Percentiles rank a stretch among this genome's conserved stretches.
Evolutionary conservation across 306 rosid species (phyloP).

Genomic region (Glycine latifolia): DNA sequence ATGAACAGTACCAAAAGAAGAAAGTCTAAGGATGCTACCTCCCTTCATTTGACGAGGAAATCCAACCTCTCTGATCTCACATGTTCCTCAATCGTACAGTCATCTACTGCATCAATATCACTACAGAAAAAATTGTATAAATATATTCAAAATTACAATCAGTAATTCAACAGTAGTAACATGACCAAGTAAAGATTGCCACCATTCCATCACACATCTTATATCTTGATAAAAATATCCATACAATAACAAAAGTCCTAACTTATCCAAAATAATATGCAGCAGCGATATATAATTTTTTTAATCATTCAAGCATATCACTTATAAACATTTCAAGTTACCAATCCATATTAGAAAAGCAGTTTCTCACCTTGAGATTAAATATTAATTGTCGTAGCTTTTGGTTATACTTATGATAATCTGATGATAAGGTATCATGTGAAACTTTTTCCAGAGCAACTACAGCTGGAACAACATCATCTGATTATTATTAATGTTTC

Average conservation of each 20-base stretch:
- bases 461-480: conserved; percentile 78
- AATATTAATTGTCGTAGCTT: conserved; percentile 76
- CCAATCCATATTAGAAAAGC: conserved; percentile 15
- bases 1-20: too few species aligned
- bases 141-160: not conserved
- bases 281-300: conserved; percentile 7
- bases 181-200: too few species aligned
- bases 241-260: not conserved
- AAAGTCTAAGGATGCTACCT: too few species aligned
- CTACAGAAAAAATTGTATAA: conserved; percentile 1
- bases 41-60: too few species aligned
- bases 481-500: too few species aligned
- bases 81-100: too few species aligned
- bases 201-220: too few species aligned
- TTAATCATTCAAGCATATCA: conserved; percentile 29
- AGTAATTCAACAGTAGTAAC: too few species aligned
- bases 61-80: too few species aligned
- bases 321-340: conserved; percentile 13
- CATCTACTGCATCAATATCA: not conserved
- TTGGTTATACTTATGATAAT: conserved; percentile 85
- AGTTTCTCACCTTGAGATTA: conserved; percentile 80
- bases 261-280: conserved; percentile 16
- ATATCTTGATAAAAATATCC: not conserved
- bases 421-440: conserved; percentile 68
- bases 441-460: conserved; percentile 86